Evolutionary conservation across 768 basidiomycete genomes (phyloP).

Genomic region (Artomyces pyxidatus): DNA sequence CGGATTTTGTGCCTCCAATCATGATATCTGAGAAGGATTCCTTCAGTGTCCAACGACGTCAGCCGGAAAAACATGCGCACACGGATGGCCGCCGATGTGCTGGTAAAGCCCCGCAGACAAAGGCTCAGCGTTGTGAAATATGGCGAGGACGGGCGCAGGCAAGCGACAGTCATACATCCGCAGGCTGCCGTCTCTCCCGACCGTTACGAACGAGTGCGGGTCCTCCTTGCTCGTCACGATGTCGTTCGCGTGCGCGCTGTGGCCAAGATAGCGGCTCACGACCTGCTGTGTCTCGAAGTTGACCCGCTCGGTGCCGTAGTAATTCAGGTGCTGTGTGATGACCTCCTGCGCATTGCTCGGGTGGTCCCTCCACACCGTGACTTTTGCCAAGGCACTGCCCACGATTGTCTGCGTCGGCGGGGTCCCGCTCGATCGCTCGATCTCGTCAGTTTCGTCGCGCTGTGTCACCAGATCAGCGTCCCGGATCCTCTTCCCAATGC

Average conservation of each 20-base stretch:
- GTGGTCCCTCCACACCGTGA: not conserved
- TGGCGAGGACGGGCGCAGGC: constrained; percentile 28
- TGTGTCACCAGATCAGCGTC: constrained; percentile 6
- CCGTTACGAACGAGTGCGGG: constrained; percentile 29
- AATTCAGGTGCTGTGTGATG: not conserved
- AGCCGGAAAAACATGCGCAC: not conserved
- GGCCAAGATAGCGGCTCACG: constrained; percentile 28
- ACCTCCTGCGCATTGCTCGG: not conserved
- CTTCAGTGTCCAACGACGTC: not conserved
- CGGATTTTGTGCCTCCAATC: constrained; percentile 22
- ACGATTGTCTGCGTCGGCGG: constrained; percentile 9
- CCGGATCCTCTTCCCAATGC: constrained; percentile 16
- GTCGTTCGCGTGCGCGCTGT: constrained; percentile 24
- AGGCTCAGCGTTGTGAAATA: constrained; percentile 20
- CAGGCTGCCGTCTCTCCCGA: constrained; percentile 29
- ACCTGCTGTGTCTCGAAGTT: constrained; percentile 25
- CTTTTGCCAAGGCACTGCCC: not conserved
- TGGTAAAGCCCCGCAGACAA: constrained; percentile 19
- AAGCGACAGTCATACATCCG: constrained; percentile 31
- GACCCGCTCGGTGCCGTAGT: constrained; percentile 15
- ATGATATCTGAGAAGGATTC: constrained; percentile 14
- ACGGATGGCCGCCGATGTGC: constrained; percentile 19
- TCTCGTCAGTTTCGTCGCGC: constrained; percentile 18
- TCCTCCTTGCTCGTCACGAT: constrained; percentile 30
- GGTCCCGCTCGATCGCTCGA: constrained; percentile 25